phyloP scores from a whole-genome alignment of 306 rosid species.

The Malus fusca region DNA sequence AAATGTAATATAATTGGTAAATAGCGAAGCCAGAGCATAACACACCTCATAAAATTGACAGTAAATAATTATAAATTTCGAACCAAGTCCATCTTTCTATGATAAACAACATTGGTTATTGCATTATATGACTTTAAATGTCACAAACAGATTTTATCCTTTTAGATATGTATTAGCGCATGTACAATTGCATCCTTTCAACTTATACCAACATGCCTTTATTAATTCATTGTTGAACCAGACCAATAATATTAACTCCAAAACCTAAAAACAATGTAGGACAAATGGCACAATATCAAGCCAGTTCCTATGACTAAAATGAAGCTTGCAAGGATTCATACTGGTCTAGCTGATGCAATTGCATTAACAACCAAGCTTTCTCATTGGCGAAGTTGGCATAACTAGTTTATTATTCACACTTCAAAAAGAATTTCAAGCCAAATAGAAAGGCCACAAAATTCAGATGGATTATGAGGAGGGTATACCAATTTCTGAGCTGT shows the following conservation, averaged over 20 bases:
- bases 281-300: background rate
- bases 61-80: background rate
- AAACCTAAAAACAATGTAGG: background rate
- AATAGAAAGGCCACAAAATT: conserved; percentile 12
- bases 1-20: conserved; percentile 16
- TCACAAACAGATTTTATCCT: background rate
- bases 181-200: background rate
- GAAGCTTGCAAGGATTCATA: background rate
- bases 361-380: background rate
- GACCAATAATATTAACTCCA: background rate
- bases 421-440: conserved; percentile 17
- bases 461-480: conserved; percentile 6
- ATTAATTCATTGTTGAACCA: background rate
- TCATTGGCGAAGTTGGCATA: background rate
- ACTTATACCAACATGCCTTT: background rate
- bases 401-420: background rate
- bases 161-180: background rate
- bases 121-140: background rate
- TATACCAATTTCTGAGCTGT: conserved; percentile 85
- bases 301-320: background rate
- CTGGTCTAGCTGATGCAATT: background rate
- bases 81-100: background rate
- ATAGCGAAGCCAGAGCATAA: conserved; percentile 10
- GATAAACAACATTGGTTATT: background rate
- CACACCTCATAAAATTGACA: background rate